Conservation (phyloP, 2,329 filamentous ascomycete genomes). For the Xylariaceae sp. region DNA sequence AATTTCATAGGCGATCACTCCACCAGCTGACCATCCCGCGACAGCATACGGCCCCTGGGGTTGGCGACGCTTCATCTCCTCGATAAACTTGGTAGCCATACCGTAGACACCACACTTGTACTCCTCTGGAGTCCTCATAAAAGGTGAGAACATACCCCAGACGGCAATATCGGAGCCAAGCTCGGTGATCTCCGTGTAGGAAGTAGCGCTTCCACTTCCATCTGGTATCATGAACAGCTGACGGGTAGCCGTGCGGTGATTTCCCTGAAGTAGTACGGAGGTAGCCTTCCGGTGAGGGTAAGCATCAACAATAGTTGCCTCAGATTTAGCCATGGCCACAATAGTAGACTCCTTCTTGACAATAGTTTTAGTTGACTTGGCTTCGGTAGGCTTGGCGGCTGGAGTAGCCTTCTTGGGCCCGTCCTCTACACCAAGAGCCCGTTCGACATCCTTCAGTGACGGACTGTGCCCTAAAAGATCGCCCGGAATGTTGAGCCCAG, state of each 20-base stretch:
- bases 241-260: conserved; percentile 53
- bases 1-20: conserved; percentile 74
- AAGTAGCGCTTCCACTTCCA: conserved; percentile 68
- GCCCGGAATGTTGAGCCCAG: conserved; percentile 59
- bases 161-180: conserved; percentile 56
- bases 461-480: conserved; percentile 68
- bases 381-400: conserved; percentile 36
- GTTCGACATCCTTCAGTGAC: conserved; percentile 70
- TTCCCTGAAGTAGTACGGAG: conserved; percentile 56
- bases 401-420: conserved; percentile 46
- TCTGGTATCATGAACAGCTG: conserved; percentile 63
- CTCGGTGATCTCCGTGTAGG: conserved; percentile 67
- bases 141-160: conserved; percentile 71
- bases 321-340: conserved; percentile 54
- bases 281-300: conserved; percentile 59
- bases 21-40: conserved; percentile 79
- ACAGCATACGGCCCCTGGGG: conserved; percentile 71
- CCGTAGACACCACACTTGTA: conserved; percentile 71
- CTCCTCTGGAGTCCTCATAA: conserved; percentile 72
- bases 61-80: conserved; percentile 75
- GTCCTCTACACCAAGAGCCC: conserved; percentile 62
- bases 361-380: conserved; percentile 36
- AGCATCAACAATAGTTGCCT: conserved; percentile 47
- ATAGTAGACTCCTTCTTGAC: conserved; percentile 26
- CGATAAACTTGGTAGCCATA: conserved; percentile 68